phyloP scores from a whole-genome alignment of 2,329 filamentous ascomycete species.

The Gliomastix tumulicola region DNA sequence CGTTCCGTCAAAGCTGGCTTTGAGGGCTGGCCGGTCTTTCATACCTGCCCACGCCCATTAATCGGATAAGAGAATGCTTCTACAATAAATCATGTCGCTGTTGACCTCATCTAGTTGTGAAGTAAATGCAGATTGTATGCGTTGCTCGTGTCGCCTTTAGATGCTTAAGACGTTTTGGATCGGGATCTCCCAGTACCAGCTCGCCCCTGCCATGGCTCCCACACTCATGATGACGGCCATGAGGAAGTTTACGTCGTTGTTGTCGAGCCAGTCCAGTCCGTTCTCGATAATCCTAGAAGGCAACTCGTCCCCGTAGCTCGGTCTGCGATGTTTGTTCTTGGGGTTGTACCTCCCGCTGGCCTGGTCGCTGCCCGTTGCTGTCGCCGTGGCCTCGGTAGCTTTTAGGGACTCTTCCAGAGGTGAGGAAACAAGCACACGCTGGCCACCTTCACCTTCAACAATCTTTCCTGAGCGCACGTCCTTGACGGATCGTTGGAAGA shows the following conservation, averaged over 20 bases:
- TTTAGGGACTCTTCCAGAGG: too few species aligned
- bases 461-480: slow-evolving; percentile 81
- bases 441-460: slow-evolving; percentile 77
- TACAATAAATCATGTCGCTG: too few species aligned
- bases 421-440: slow-evolving; percentile 42
- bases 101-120: too few species aligned
- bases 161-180: slow-evolving; percentile 20
- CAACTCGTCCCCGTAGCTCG: slow-evolving; percentile 46
- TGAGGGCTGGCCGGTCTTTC: too few species aligned
- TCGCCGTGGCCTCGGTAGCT: slow-evolving; percentile 16
- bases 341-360: slow-evolving; percentile 36
- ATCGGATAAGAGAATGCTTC: too few species aligned
- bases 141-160: too few species aligned
- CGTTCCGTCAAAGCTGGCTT: too few species aligned
- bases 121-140: too few species aligned
- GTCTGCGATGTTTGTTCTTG: slow-evolving; percentile 38
- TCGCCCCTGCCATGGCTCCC: slow-evolving; percentile 62
- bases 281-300: slow-evolving; percentile 60
- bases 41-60: too few species aligned
- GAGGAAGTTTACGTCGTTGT: slow-evolving; percentile 90
- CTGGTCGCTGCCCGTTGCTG: background rate
- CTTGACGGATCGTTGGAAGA: slow-evolving; percentile 79
- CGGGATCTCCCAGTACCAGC: slow-evolving; percentile 54
- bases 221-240: slow-evolving; percentile 83
- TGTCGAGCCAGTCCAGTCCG: slow-evolving; percentile 72